These are phyloP conservation scores for Harrya chromipes DNA, from an alignment of 768 basidiomycete genomes.

Conservation along the genomic window DNA sequence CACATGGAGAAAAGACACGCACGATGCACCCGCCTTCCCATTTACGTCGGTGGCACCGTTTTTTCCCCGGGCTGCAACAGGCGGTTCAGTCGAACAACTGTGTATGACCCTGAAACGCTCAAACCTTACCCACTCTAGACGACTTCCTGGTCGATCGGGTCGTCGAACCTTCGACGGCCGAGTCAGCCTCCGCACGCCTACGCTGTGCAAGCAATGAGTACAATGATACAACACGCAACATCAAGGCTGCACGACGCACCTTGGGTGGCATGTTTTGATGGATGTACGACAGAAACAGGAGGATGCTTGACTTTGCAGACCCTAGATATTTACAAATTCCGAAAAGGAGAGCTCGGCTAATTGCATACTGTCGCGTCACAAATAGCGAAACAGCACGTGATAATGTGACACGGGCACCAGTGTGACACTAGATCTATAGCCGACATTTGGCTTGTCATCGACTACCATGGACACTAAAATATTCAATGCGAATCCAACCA, in stretches of 20 bases:
- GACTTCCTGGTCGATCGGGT: slow-evolving; percentile 48
- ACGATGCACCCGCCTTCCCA: slow-evolving; percentile 18
- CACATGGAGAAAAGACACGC: slow-evolving; percentile 13
- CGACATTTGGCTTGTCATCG: not conserved
- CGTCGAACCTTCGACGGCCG: slow-evolving; percentile 26
- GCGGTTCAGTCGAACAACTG: slow-evolving; percentile 1
- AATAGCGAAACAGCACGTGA: slow-evolving; percentile 15
- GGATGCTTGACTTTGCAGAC: not conserved
- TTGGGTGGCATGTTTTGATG: slow-evolving; percentile 36
- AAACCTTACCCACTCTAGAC: slow-evolving; percentile 32
- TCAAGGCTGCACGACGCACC: slow-evolving; percentile 17
- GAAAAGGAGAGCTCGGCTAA: slow-evolving; percentile 9
- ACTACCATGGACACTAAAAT: slow-evolving; percentile 51
- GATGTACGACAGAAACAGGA: not conserved
- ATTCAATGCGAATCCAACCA: slow-evolving; percentile 89
- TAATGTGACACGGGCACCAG: slow-evolving; percentile 10
- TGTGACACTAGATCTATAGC: slow-evolving; percentile 18
- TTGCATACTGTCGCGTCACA: slow-evolving; percentile 17
- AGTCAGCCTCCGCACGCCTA: slow-evolving; percentile 50
- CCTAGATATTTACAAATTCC: not conserved
- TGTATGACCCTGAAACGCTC: slow-evolving; percentile 15
- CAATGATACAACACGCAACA: slow-evolving; percentile 8
- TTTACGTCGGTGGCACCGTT: slow-evolving; percentile 6
- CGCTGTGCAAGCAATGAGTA: slow-evolving; percentile 39
- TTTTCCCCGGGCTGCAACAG: slow-evolving; percentile 16